A percentile compares a stretch with the other conserved stretches of the same genome.
Evolutionary conservation across 2,329 filamentous ascomycete genomes (phyloP).

Genomic region (Taxawa tesnikishii): DNA sequence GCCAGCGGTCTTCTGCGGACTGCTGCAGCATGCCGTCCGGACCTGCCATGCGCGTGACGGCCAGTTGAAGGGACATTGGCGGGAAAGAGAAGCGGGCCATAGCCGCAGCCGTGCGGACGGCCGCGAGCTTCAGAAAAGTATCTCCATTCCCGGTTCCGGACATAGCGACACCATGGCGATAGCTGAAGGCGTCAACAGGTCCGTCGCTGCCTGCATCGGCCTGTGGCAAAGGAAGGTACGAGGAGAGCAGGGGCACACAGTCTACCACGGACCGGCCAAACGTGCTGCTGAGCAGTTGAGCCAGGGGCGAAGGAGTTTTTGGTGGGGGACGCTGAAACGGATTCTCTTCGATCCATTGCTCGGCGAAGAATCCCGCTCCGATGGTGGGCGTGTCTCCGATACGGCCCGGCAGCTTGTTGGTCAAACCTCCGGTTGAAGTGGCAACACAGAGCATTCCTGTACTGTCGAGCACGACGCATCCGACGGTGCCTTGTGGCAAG

Average conservation of each 20-base stretch:
- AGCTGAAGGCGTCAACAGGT: not conserved
- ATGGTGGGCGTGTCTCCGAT: conserved; percentile 78
- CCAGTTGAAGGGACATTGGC: conserved; percentile 36
- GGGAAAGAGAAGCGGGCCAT: conserved; percentile 51
- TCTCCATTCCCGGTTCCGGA: conserved; percentile 61
- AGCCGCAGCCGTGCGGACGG: conserved; percentile 59
- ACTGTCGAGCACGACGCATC: conserved; percentile 69
- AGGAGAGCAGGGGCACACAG: conserved; percentile 41
- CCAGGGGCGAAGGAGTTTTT: conserved; percentile 11
- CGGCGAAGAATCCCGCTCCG: conserved; percentile 83
- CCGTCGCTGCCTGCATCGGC: not conserved
- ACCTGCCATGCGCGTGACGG: conserved; percentile 56
- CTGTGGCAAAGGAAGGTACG: conserved; percentile 15
- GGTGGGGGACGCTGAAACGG: conserved; percentile 1
- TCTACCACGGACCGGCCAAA: conserved; percentile 43
- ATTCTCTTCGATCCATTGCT: conserved; percentile 55
- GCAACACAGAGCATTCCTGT: conserved; percentile 59
- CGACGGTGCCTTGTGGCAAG: conserved; percentile 73
- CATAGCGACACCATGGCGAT: conserved; percentile 16
- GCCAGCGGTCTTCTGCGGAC: conserved; percentile 64
- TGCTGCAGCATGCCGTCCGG: conserved; percentile 59
- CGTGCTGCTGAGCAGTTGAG: conserved; percentile 19
- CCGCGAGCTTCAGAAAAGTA: conserved; percentile 63
- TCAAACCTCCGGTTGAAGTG: conserved; percentile 63
- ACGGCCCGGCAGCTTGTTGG: conserved; percentile 76